Conservation (phyloP, 164 flowering plant genomes). For the Vitis amurensis region DNA sequence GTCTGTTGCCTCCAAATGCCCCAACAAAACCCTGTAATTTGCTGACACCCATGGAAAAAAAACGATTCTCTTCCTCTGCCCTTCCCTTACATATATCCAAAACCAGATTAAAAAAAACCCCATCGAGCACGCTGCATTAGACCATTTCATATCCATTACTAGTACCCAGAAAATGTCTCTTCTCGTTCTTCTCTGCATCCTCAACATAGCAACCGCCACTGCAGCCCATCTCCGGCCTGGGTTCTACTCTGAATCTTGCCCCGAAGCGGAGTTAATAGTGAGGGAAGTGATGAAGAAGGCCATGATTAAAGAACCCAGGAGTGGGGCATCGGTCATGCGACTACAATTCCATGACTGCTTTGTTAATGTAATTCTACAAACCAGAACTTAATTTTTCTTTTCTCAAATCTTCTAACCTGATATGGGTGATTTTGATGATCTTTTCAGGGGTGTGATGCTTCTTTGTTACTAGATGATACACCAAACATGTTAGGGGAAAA, state of each 20-base stretch:
- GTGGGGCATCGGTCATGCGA: conserved; percentile 91
- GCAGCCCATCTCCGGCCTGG: conserved; percentile 45
- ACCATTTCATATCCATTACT: conserved; percentile 1
- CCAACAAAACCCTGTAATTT: neutral
- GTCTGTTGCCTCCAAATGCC: neutral
- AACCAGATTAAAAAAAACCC: no score
- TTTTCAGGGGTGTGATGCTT: conserved; percentile 87
- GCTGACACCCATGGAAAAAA: neutral
- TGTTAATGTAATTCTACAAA: conserved; percentile 56
- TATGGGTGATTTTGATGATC: neutral
- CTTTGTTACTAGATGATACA: conserved; percentile 87
- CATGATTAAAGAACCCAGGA: conserved; percentile 60
- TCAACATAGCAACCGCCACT: conserved; percentile 9
- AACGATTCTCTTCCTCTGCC: neutral
- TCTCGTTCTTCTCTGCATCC: conserved; percentile 21
- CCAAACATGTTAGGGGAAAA: conserved; percentile 88
- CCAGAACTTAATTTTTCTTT: neutral
- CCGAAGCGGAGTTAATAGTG: conserved; percentile 63
- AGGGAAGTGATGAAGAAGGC: conserved; percentile 51
- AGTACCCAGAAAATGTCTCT: conserved; percentile 12
- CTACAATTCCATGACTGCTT: conserved; percentile 96
- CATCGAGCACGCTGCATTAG: neutral
- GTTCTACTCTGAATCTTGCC: conserved; percentile 68
- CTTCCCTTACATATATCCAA: neutral
- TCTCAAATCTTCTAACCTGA: neutral